Conservation (phyloP, 352 stramenopile genomes). For the Nothophytophthora sp. region DNA sequence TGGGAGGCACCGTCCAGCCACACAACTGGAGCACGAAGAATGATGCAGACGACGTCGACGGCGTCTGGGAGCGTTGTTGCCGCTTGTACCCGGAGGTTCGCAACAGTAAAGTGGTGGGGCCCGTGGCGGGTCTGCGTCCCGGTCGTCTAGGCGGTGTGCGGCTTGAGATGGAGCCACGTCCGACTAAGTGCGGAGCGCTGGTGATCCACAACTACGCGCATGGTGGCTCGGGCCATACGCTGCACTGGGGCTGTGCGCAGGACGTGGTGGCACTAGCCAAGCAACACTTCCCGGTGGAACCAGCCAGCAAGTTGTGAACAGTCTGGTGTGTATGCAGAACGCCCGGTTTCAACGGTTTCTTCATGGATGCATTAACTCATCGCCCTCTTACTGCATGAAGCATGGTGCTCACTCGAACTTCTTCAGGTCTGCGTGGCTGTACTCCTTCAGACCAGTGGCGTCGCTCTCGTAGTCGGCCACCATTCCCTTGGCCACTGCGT, state of each 20-base stretch:
- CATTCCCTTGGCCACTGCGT: slow-evolving; percentile 67
- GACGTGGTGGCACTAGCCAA: slow-evolving; percentile 44
- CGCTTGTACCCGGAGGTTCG: slow-evolving; percentile 40
- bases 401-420: slow-evolving; percentile 57
- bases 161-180: slow-evolving; percentile 41
- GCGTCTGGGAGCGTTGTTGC: slow-evolving; percentile 55
- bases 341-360: too few species aligned
- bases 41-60: slow-evolving; percentile 40
- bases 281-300: slow-evolving; percentile 11
- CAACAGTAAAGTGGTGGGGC: slow-evolving; percentile 38
- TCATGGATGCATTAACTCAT: too few species aligned
- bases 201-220: slow-evolving; percentile 81
- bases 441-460: slow-evolving; percentile 40
- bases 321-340: neutral
- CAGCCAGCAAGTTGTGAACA: slow-evolving; percentile 9
- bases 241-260: slow-evolving; percentile 68
- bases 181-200: slow-evolving; percentile 31
- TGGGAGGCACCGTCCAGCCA: slow-evolving; percentile 65
- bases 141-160: slow-evolving; percentile 39
- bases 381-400: too few species aligned
- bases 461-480: slow-evolving; percentile 67
- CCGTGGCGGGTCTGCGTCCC: slow-evolving; percentile 50
- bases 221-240: slow-evolving; percentile 62
- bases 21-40: slow-evolving; percentile 53
- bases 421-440: slow-evolving; percentile 56